These are phyloP conservation scores for Aegle marmelos DNA, from an alignment of 345 rosid species.

Conservation along the genomic window DNA sequence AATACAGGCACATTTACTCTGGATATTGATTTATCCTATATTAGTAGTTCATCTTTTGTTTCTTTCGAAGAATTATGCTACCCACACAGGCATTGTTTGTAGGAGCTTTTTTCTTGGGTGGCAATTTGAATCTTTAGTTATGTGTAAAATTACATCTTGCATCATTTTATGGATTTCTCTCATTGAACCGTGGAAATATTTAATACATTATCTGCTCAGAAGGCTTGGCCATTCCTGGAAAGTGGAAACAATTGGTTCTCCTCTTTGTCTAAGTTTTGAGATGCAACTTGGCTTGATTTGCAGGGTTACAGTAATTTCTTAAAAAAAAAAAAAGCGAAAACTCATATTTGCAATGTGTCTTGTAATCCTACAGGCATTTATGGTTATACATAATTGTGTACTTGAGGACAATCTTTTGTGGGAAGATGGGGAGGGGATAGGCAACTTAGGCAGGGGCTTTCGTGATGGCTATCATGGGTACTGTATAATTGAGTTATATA, in stretches of 20 bases:
- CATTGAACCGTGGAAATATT: neutral
- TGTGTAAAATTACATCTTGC: neutral
- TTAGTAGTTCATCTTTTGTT: neutral
- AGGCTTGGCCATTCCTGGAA: neutral
- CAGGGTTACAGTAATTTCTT: neutral
- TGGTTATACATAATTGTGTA: neutral
- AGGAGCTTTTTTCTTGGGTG: neutral
- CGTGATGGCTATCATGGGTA: neutral
- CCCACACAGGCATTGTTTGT: neutral
- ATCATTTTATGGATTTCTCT: neutral
- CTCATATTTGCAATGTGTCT: neutral
- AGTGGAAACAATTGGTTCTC: neutral
- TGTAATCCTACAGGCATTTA: neutral
- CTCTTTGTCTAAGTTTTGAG: neutral
- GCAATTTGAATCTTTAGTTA: neutral
- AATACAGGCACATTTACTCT: neutral
- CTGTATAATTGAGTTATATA: neutral
- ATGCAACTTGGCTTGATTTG: neutral
- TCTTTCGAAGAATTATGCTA: neutral
- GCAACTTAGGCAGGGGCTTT: neutral
- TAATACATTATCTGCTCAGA: neutral
- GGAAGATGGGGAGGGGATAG: neutral
- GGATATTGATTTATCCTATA: neutral
- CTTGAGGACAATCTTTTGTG: neutral
- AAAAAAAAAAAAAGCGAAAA: too few relatives aligned